Conservation (phyloP, 441 rosid species). For the Pelargonium cotyledonis region DNA sequence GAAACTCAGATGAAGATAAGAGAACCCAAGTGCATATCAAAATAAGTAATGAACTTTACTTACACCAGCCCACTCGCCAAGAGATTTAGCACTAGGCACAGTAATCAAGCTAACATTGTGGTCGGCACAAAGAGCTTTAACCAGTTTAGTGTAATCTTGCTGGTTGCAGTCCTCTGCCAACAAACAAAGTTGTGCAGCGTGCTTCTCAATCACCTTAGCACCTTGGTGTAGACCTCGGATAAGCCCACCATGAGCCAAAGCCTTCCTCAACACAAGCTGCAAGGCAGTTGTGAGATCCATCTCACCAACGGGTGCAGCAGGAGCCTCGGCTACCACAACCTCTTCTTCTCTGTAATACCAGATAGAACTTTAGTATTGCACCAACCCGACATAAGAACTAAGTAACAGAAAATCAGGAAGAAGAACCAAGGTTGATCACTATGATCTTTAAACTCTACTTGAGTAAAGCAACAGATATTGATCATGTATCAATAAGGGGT, state of each 20-base stretch:
- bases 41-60: too few species aligned
- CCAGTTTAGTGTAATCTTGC: conserved; percentile 15
- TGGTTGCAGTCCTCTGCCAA: conserved; percentile 20
- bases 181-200: conserved; percentile 14
- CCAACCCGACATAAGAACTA: too few species aligned
- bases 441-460: too few species aligned
- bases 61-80: conserved; percentile 17
- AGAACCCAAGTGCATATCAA: too few species aligned
- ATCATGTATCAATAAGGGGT: too few species aligned
- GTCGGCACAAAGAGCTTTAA: conserved; percentile 15
- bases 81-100: conserved; percentile 16
- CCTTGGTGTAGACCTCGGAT: conserved; percentile 5
- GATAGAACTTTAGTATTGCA: too few species aligned
- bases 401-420: too few species aligned
- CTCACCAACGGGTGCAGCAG: not conserved
- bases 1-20: too few species aligned
- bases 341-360: not conserved
- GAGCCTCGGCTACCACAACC: conserved; percentile 3
- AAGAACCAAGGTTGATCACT: too few species aligned
- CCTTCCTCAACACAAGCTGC: conserved; percentile 14
- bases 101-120: conserved; percentile 16
- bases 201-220: conserved; percentile 18
- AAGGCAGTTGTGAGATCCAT: conserved; percentile 14
- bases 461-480: too few species aligned
- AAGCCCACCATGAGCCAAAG: conserved; percentile 16